Evolutionary conservation across 2,329 filamentous ascomycete species (phyloP), one percentile per base, ranked within the genome.

Genomic region (Epichloe hybrida): DNA sequence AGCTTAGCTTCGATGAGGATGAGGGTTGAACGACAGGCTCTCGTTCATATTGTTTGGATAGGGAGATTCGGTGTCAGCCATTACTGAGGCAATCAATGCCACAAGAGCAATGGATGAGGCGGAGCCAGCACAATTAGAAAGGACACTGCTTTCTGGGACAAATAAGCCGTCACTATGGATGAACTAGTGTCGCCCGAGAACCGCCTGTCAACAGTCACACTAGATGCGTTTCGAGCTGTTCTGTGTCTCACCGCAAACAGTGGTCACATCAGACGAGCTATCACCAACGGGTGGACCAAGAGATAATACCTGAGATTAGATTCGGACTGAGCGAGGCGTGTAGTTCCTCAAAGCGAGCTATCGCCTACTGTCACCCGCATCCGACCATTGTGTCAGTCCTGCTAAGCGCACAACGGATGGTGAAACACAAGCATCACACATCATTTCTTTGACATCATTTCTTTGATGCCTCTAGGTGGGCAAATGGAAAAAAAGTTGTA

Each of bases 1-100:
- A 84, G 67, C 68, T 84, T 44, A 84, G 81, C 64, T 84, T 84
- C 61, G 77, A 77, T 27, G 76, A 83, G 51, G 79, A 82, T 17
- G 76, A 80, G 36, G 71, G 66, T 20, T 66, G 66, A 70, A 51
- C 4, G 9, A 13, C 8, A 62, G 35, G 5, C 12, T n/a, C 27
- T 49, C 17, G 6, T 12, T 20, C 34, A 8, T 43, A 41, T 38
- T 17, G 4, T 6, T 38, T 13, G 38, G 27, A 48, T 41, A 31
- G n/a, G 17, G 12, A n/a, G 23, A 15, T n/a, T 31, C 6, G 31
- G n/a, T 34, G 13, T 23, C 31, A 34, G 17, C 13, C 11, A 23
- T 27, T 27, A 35, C 34, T 45, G 41, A 27, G 11, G 11, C 37
- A 23, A 21, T 4, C 47, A 36, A 23, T 13, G 17, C 8, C 41